A percentile compares a stretch with the other conserved stretches of the same genome.
Evolutionary conservation across 2,329 filamentous ascomycete genomes (phyloP).

Genomic region (Hypoxylon sp.): DNA sequence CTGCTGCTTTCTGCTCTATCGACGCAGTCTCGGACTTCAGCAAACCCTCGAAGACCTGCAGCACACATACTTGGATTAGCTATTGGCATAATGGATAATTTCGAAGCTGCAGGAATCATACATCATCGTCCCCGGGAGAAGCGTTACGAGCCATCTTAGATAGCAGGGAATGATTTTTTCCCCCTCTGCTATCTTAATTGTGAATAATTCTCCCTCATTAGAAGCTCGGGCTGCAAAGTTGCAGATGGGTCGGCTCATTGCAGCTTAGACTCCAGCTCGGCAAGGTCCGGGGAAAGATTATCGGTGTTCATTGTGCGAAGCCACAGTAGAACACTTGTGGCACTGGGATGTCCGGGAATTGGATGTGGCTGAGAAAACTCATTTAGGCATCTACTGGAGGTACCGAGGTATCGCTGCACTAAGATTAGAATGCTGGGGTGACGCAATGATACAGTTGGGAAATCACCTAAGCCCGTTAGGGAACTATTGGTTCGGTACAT

Average conservation of each 20-base stretch:
- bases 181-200: slow-evolving; percentile 17
- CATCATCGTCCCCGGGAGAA: slow-evolving; percentile 49
- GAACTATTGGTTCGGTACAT: slow-evolving; percentile 1
- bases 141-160: slow-evolving; percentile 48
- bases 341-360: neutral
- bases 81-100: slow-evolving; percentile 10
- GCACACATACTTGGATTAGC: slow-evolving; percentile 12
- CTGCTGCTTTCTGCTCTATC: slow-evolving; percentile 50
- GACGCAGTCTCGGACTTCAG: slow-evolving; percentile 51
- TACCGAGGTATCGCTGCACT: neutral
- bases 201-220: slow-evolving; percentile 13
- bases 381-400: neutral
- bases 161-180: slow-evolving; percentile 10
- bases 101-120: slow-evolving; percentile 28
- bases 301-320: neutral
- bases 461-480: slow-evolving; percentile 17
- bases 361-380: neutral
- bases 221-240: slow-evolving; percentile 21
- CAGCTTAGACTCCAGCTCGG: slow-evolving; percentile 28
- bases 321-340: slow-evolving; percentile 1
- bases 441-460: slow-evolving; percentile 26
- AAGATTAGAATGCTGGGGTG: slow-evolving; percentile 10
- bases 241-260: slow-evolving; percentile 9
- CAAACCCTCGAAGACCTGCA: slow-evolving; percentile 52
- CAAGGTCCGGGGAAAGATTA: slow-evolving; percentile 27